Conservation (phyloP, 352 stramenopile genomes). For the Phytophthora pistaciae region DNA sequence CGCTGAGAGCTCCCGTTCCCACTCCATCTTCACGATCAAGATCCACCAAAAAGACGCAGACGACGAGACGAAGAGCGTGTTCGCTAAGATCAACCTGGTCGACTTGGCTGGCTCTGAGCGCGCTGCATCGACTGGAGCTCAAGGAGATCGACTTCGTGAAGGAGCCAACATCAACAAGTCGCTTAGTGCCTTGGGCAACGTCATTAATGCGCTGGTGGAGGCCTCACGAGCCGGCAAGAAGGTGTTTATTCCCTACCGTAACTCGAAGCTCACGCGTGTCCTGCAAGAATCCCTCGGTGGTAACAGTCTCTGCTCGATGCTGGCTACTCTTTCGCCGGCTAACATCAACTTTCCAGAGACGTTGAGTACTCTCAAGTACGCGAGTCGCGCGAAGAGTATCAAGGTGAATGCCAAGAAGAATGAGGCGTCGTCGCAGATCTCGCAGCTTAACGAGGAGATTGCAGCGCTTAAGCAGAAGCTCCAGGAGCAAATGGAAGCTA, state of each 20-base stretch:
- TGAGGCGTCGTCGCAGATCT: conserved; percentile 91
- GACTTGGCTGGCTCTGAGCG: conserved; percentile 94
- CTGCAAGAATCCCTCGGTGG: conserved; percentile 93
- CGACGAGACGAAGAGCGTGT: conserved; percentile 88
- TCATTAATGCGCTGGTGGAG: conserved; percentile 94
- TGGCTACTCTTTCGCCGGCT: conserved; percentile 94
- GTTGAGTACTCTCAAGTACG: conserved; percentile 96
- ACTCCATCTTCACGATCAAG: conserved; percentile 97
- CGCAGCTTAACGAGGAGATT: conserved; percentile 92
- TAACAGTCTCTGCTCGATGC: conserved; percentile 96
- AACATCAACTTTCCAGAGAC: conserved; percentile 97
- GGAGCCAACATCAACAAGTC: conserved; percentile 96
- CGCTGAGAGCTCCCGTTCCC: conserved; percentile 91
- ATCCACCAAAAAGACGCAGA: conserved; percentile 93
- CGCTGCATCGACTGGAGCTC: conserved; percentile 91
- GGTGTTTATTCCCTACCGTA: conserved; percentile 93
- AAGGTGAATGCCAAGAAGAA: conserved; percentile 95
- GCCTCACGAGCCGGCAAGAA: conserved; percentile 85
- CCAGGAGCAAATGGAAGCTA: conserved; percentile 71
- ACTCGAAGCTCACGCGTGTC: conserved; percentile 95
- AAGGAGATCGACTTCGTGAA: conserved; percentile 93
- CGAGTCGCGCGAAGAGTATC: conserved; percentile 94
- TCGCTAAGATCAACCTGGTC: conserved; percentile 96
- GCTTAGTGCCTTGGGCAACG: conserved; percentile 92
- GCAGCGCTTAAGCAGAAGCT: conserved; percentile 89